Conservation (phyloP, 2,329 filamentous ascomycete genomes). For the Ascochyta lentis region DNA sequence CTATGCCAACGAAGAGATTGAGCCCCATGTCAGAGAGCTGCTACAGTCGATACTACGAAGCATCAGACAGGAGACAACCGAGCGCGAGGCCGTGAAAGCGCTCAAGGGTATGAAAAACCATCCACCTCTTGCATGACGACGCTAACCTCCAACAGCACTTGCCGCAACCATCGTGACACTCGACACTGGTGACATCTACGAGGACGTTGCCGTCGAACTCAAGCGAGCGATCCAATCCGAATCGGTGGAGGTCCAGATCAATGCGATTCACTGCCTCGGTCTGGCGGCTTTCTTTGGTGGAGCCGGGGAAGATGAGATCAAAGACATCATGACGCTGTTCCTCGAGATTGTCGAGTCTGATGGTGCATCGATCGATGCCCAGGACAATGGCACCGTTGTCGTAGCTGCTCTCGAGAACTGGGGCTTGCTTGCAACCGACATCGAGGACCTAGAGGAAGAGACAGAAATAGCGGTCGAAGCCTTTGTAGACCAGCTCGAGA, state of each 20-base stretch:
- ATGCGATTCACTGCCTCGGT: conserved; percentile 75
- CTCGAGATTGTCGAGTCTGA: conserved; percentile 82
- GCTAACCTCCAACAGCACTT: conserved; percentile 58
- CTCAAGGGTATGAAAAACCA: conserved; percentile 62
- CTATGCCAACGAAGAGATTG: conserved; percentile 69
- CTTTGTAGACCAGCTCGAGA: conserved; percentile 85
- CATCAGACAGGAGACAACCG: conserved; percentile 71
- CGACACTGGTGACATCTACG: conserved; percentile 70
- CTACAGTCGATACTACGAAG: conserved; percentile 71
- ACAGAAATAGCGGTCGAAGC: conserved; percentile 78
- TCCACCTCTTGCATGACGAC: neutral
- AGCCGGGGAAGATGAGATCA: conserved; percentile 69
- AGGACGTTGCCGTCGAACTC: conserved; percentile 63
- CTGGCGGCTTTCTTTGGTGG: conserved; percentile 79
- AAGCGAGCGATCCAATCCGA: conserved; percentile 71
- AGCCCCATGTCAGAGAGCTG: conserved; percentile 65
- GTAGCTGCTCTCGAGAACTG: conserved; percentile 77
- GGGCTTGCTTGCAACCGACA: conserved; percentile 78
- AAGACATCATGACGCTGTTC: conserved; percentile 76
- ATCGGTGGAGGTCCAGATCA: conserved; percentile 68
- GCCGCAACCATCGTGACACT: conserved; percentile 73
- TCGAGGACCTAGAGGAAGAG: conserved; percentile 75
- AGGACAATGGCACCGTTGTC: conserved; percentile 74
- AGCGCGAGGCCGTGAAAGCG: conserved; percentile 72
- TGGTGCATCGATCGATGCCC: conserved; percentile 73